Percentiles rank a stretch among this genome's conserved stretches.
Conservation (phyloP, 495 filamentous ascomycete species). For the Glonium stellatum region DNA sequence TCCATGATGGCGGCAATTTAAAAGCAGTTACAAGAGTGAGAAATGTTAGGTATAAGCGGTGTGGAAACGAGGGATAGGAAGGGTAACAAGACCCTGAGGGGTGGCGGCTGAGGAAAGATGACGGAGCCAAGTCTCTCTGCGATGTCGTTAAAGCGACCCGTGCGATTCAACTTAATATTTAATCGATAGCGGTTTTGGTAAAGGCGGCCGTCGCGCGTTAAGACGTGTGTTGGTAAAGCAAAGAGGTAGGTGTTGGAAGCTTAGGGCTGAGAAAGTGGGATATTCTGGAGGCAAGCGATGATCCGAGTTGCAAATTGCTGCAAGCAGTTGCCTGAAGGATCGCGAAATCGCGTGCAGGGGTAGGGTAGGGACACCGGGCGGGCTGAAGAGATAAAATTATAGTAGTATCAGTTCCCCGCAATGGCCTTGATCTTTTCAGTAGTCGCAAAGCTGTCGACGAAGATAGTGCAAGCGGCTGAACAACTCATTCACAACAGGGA, state of each 20-base stretch:
- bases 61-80: not conserved
- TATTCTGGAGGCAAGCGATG: conserved; percentile 2
- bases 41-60: not conserved
- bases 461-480: not conserved
- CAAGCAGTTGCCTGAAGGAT: conserved; percentile 1
- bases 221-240: not conserved
- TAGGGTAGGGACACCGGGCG: not conserved
- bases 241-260: not conserved
- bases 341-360: not conserved
- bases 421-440: not conserved
- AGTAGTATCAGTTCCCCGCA: not conserved
- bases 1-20: conserved; percentile 17
- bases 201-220: not conserved
- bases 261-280: conserved; percentile 7
- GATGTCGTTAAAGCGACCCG: not conserved
- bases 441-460: not conserved
- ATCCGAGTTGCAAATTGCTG: not conserved
- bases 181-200: not conserved
- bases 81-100: conserved; percentile 6
- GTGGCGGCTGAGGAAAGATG: not conserved
- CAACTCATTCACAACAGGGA: not conserved
- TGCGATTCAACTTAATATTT: not conserved
- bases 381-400: not conserved
- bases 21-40: not conserved
- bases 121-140: conserved; percentile 1